Evolutionary conservation across 1,139 yeast species (phyloP), one percentile per base, ranked within the genome.

Genomic region (Hanseniaspora gamundiae): DNA sequence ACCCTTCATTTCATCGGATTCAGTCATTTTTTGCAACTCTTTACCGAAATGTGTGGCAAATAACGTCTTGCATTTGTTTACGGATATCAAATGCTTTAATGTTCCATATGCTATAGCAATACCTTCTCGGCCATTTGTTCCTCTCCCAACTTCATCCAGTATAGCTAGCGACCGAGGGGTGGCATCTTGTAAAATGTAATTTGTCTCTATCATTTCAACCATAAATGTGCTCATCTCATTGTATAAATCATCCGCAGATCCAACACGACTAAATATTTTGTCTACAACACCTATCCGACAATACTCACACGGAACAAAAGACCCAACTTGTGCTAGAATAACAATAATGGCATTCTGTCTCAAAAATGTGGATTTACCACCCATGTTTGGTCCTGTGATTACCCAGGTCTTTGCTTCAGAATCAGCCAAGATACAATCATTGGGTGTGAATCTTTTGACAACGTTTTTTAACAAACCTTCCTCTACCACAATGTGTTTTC

Each of bases 141-240:
- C 98, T 48, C 98, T 69, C 0, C 98, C 98, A n/a, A 91, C 80
- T 55, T 91, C 98, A 63, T 91, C 98, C 40, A 91, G 75, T 28
- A 91, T 82, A 0, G 95, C 95, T 49, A 91, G 63, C 0, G 97
- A 87, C 38, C 70, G 62, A 0, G 69, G 57, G 0, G 97, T 86
- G 1, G 97, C 94, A 48, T 83, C 76, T 41, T 73, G 70, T 44
- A 91, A 63, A 33, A 91, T 87, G 49, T 75, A 71, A 22, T 94
- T 80, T 0, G 95, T 85, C 57, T 91, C 98, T n/a, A 85, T 74
- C 97, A 91, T 88, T 55, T 91, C 97, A 14, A 88, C 95, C 97
- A 91, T 87, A 56, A 91, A 91, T 0, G 98, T 88, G 50, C 95
- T 84, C 62, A 87, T 71, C 51, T 88, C 93, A 47, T 85, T 77